Evolutionary conservation across 176 grass and related monocot genomes (phyloP).

Genomic region (Phoenix dactylifera): DNA sequence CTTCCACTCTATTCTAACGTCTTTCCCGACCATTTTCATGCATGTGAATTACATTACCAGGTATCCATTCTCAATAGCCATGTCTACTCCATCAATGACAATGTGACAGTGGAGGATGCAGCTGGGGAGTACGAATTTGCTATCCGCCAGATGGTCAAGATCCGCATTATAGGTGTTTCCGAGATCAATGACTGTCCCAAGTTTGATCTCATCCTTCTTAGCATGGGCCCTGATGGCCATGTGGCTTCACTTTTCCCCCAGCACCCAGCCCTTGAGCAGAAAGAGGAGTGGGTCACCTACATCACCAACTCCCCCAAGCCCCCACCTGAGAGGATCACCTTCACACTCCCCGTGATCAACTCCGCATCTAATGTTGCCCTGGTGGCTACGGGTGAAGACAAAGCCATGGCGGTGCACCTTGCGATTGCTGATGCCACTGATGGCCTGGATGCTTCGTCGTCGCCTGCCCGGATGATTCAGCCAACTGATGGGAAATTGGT

Average conservation of each 20-base stretch:
- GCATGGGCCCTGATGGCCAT: slow-evolving; percentile 63
- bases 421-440: slow-evolving; percentile 24
- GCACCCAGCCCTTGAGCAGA: slow-evolving; percentile 41
- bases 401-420: slow-evolving; percentile 24
- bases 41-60: slow-evolving; percentile 13
- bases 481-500: slow-evolving; percentile 61
- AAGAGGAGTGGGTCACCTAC: slow-evolving; percentile 78
- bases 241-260: slow-evolving; percentile 73
- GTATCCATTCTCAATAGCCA: slow-evolving; percentile 55
- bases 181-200: slow-evolving; percentile 67
- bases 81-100: slow-evolving; percentile 84
- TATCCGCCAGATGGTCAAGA: slow-evolving; percentile 78
- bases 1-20: too few species aligned
- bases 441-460: slow-evolving; percentile 7
- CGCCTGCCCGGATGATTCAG: slow-evolving; percentile 52
- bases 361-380: slow-evolving; percentile 72
- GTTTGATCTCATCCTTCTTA: slow-evolving; percentile 74
- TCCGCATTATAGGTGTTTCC: slow-evolving; percentile 58
- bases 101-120: slow-evolving; percentile 56
- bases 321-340: slow-evolving; percentile 85
- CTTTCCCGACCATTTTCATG: not conserved
- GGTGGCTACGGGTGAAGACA: slow-evolving; percentile 46
- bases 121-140: slow-evolving; percentile 67
- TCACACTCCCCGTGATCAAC: slow-evolving; percentile 86
- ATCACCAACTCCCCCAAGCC: slow-evolving; percentile 64